A percentile compares a stretch with the other conserved stretches of the same genome.
Evolutionary conservation across 768 basidiomycete species (phyloP).

Genomic region (Jaapia argillacea): DNA sequence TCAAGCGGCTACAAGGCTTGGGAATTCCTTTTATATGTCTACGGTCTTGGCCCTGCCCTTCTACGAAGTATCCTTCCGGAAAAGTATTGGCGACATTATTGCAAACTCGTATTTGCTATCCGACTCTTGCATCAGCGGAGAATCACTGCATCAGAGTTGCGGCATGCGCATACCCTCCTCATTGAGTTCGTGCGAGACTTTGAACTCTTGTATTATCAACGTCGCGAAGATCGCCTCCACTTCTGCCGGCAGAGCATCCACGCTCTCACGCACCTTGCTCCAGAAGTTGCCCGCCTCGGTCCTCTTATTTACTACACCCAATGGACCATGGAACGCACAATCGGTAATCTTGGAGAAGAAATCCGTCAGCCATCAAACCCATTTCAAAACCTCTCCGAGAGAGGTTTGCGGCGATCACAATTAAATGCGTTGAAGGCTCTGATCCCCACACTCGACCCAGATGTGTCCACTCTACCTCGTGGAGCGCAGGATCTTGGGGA

Average conservation of each 20-base stretch:
- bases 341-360: constrained; percentile 18
- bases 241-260: constrained; percentile 21
- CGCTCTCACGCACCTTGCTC: constrained; percentile 15
- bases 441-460: constrained; percentile 10
- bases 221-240: constrained; percentile 15
- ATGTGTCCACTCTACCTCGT: constrained; percentile 3
- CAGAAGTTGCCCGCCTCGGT: constrained; percentile 14
- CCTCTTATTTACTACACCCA: constrained; percentile 16
- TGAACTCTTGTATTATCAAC: constrained; percentile 19
- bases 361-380: constrained; percentile 15
- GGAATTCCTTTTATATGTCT: constrained; percentile 24
- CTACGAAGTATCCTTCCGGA: constrained; percentile 11
- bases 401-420: constrained; percentile 12
- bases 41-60: constrained; percentile 23
- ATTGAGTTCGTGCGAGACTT: constrained; percentile 18
- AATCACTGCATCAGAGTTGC: constrained; percentile 9
- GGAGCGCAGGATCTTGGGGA: constrained; percentile 7
- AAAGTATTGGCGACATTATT: constrained; percentile 15
- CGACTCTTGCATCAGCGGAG: constrained; percentile 12
- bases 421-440: constrained; percentile 10
- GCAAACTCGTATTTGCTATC: constrained; percentile 15
- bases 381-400: constrained; percentile 17
- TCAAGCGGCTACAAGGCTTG: constrained; percentile 28
- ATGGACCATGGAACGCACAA: constrained; percentile 20
- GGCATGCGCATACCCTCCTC: constrained; percentile 9